Base-by-base conservation (phyloP, 2,329 filamentous ascomycete genomes). In the Hymenoscyphus linearis region DNA sequence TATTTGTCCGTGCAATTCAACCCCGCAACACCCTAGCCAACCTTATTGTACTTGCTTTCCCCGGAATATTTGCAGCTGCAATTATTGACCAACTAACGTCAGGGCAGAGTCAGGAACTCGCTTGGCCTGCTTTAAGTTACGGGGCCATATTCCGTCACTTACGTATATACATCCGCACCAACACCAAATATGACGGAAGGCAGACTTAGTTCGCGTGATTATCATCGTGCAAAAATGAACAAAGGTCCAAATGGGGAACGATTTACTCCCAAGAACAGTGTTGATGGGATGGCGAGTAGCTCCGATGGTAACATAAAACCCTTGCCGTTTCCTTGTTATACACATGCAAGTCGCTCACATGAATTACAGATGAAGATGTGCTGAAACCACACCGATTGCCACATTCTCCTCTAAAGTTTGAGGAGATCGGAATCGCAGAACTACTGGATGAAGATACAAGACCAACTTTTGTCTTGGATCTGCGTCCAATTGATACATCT, bases 401-500 rank as follows among this genome's bases (percentile, higher is more conserved):
- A 7, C 25, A 37, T 31, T 35, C 26, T 5, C 52, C 58, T 22
- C 34, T 7, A 25, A 7, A 14, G 34, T 59, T 59, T 55, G 34
- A 62, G 18, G 60, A 60, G 1, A 65, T 69, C 18, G 62, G 65
- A 25, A 64, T 69, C 35, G 64, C 57, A 18, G 67, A 69, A 40
- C 50, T 68, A 26, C 60, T 69, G 7, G 66, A 69, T 27, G 58
- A 64, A 34, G 66, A 69, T 35, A 66, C 60, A 52, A 61, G 67
- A 26, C 66, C 66, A 37, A 67, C 66, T 9, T 69, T 68, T 52
- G 62, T 69, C 54, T 44, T 69, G 25, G 67, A 69, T 31, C 58
- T 69, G 10, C 57, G 61, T 4, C 56, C 63, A 34, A 57, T 60
- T 0, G 58, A 66, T 18, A 60, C 55, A 40, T 44, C 60, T 14